These are phyloP conservation scores for Trypanosoma boissoni DNA, from an alignment of 208 protist genomes.

Conservation along the genomic window DNA sequence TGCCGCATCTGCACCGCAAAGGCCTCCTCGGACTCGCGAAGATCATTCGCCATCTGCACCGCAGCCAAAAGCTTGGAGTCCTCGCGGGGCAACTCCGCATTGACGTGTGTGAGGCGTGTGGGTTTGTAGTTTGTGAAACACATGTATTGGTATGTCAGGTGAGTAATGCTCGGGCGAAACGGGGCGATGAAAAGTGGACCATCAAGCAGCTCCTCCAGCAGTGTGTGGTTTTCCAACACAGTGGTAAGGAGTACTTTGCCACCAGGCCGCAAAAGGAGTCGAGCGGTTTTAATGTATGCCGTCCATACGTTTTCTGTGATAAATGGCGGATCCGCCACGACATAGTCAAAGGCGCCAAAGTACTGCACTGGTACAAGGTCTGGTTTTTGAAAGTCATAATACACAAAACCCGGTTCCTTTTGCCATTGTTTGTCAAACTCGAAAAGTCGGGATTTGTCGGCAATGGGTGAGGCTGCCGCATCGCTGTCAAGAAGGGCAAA, in stretches of 20 bases:
- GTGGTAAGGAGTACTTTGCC: slow-evolving; percentile 90
- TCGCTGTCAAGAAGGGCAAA: slow-evolving; percentile 54
- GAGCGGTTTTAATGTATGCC: slow-evolving; percentile 64
- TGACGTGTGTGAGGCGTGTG: slow-evolving; percentile 29
- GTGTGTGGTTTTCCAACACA: slow-evolving; percentile 88
- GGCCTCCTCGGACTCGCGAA: slow-evolving; percentile 62
- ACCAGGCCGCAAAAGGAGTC: slow-evolving; percentile 52
- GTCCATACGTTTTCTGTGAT: slow-evolving; percentile 91
- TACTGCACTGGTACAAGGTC: slow-evolving; percentile 74
- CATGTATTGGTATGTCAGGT: slow-evolving; percentile 94
- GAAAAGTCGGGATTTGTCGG: slow-evolving; percentile 36
- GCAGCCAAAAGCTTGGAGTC: slow-evolving; percentile 37
- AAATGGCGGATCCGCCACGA: slow-evolving; percentile 94
- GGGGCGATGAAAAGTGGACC: slow-evolving; percentile 72
- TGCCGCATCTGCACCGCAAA: slow-evolving; percentile 62
- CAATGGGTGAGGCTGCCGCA: not conserved
- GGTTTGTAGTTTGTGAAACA: slow-evolving; percentile 88
- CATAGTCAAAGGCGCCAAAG: slow-evolving; percentile 80
- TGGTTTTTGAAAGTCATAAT: slow-evolving; percentile 86
- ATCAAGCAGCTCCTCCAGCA: slow-evolving; percentile 64
- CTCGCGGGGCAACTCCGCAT: slow-evolving; percentile 27
- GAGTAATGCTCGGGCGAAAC: slow-evolving; percentile 75
- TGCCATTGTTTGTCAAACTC: slow-evolving; percentile 88
- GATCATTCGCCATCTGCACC: slow-evolving; percentile 63
- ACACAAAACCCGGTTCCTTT: slow-evolving; percentile 67